phyloP scores from a whole-genome alignment of 2,329 filamentous ascomycete species.

The Penicillium polonicum region DNA sequence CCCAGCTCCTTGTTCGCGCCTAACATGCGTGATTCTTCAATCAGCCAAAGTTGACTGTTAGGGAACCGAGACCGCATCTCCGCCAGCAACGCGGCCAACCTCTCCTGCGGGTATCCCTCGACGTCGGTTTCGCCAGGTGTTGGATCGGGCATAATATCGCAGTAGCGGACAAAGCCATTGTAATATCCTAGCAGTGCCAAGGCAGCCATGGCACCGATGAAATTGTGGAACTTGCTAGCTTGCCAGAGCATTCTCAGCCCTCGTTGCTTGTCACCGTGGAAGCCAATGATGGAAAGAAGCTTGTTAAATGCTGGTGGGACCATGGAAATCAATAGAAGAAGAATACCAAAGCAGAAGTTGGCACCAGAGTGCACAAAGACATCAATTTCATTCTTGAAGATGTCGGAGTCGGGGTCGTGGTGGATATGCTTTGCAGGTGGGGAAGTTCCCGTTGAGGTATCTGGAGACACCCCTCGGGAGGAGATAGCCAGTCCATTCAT shows the following conservation, averaged over 20 bases:
- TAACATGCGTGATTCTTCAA: conserved; percentile 81
- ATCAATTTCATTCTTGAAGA: conserved; percentile 75
- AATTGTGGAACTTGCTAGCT: conserved; percentile 77
- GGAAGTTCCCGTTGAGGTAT: conserved; percentile 21
- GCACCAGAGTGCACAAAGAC: conserved; percentile 85
- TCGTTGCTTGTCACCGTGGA: conserved; percentile 79
- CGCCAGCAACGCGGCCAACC: conserved; percentile 65
- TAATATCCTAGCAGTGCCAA: conserved; percentile 82
- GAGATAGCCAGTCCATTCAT: conserved; percentile 28
- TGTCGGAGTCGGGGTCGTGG: conserved; percentile 58
- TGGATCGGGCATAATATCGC: conserved; percentile 74
- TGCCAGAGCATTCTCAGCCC: conserved; percentile 88
- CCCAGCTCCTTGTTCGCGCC: conserved; percentile 66
- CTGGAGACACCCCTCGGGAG: conserved; percentile 16
- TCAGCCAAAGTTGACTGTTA: conserved; percentile 76
- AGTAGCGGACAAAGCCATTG: conserved; percentile 79
- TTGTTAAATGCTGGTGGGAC: conserved; percentile 88
- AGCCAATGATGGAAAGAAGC: conserved; percentile 83
- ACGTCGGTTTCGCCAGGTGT: conserved; percentile 51
- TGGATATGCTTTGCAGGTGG: conserved; percentile 36
- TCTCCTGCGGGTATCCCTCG: conserved; percentile 69
- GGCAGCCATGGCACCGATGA: conserved; percentile 88
- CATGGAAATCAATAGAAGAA: conserved; percentile 86
- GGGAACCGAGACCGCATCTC: conserved; percentile 78
- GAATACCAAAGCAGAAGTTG: conserved; percentile 84